Conservation (phyloP, 192 early-diverging fungal species). For the Mortierella hygrophila region DNA sequence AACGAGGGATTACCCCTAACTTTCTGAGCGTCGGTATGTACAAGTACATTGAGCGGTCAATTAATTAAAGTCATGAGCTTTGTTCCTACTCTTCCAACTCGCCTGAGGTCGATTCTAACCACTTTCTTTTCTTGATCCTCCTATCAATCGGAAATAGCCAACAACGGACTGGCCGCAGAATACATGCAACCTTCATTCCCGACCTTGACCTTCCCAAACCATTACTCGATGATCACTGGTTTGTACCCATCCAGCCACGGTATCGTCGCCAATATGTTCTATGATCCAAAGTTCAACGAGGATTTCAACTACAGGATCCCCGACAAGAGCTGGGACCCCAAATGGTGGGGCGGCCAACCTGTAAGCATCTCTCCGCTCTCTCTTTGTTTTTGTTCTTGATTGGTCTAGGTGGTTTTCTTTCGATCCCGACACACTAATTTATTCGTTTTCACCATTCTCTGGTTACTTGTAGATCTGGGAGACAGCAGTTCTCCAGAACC, state of each 20-base stretch:
- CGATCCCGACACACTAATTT: not conserved
- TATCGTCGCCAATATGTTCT: conserved; percentile 89
- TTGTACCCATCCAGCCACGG: conserved; percentile 93
- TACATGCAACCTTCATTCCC: conserved; percentile 82
- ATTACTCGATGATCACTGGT: conserved; percentile 93
- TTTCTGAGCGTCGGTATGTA: conserved; percentile 67
- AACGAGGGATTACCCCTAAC: conserved; percentile 78
- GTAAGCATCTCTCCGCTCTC: conserved; percentile 56
- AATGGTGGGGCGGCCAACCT: conserved; percentile 94
- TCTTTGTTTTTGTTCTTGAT: conserved; percentile 20
- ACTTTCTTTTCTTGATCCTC: not conserved
- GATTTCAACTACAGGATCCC: conserved; percentile 85
- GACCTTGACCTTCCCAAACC: conserved; percentile 91
- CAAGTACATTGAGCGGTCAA: not conserved
- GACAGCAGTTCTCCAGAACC: conserved; percentile 80
- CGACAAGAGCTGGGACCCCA: conserved; percentile 66
- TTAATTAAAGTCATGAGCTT: not conserved
- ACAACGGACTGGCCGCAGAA: conserved; percentile 65
- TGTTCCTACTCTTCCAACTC: not conserved
- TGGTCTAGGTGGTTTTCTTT: not conserved
- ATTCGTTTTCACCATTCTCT: not conserved
- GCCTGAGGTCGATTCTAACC: not conserved
- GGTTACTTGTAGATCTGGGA: conserved; percentile 78
- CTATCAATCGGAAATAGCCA: conserved; percentile 33
- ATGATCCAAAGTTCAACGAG: conserved; percentile 76